Evolutionary conservation across 352 stramenopile species (phyloP), one percentile per base, ranked within the genome.

Genomic region (Phytophthora constricta): DNA sequence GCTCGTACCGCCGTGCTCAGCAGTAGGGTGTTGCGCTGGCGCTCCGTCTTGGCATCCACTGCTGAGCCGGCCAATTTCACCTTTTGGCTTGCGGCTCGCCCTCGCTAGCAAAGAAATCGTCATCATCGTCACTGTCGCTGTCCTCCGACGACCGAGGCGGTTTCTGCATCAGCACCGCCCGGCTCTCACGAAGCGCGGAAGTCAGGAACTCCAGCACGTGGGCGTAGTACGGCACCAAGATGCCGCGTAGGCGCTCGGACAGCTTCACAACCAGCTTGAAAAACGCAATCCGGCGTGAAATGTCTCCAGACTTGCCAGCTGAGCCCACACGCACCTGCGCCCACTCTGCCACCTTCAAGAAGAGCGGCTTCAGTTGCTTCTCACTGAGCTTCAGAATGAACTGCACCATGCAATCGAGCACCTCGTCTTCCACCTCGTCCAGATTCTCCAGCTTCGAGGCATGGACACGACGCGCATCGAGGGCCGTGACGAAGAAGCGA

Each of bases 281-380:
- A 50, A 97, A 94, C 34, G 87, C 77, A 62, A 94, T 82, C 31
- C 80, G 84, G 28, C 89, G 87, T 5, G 79, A 72, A 7, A 82
- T 68, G 31, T 85, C 65, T 25, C 74, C 79, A 27, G 52, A 34
- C 31, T 73, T 81, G 5, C 45, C 50, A 3, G 41, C 67, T 4
- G 52, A 72, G 19, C 52, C 66, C 4, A 79, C 60, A 27, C 74
- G 82, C 23, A 76, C 69, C 53, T 93, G 82, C 0, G 81, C 74
- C 88, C 89, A 97, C 70, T 94, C 84, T 17, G 68, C 68, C 46
- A 96, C 66, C 65, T 96, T 96, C 26, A 97, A 61, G 63, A 97
- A 96, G 25, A 97, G 67, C 52, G 90, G 90, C 70, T 96, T 95
- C 41, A 96, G 76, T 72, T 96, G 89, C 70, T 96, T 96, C 57